Percentiles rank a stretch among this genome's conserved stretches.
phyloP scores from a whole-genome alignment of 108 stramenopile genomes.

The Ochromonas danica region DNA sequence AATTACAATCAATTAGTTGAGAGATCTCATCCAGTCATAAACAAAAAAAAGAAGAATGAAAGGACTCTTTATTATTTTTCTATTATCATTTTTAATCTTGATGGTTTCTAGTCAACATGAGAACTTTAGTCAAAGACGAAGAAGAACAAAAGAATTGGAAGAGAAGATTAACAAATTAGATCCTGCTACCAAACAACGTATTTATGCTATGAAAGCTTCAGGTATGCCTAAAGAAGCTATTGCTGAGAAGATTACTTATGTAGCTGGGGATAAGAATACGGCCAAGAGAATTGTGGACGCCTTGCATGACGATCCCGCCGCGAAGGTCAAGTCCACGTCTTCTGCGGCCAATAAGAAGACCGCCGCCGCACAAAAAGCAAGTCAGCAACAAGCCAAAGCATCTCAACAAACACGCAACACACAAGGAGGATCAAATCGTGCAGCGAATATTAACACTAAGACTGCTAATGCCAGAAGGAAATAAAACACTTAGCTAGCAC shows the following conservation, averaged over 20 bases:
- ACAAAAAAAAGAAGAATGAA: too few species aligned
- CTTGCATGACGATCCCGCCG: background rate
- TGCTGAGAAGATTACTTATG: conserved; percentile 4
- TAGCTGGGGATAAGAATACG: background rate
- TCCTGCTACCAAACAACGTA: background rate
- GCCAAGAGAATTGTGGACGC: background rate
- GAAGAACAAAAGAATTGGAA: background rate
- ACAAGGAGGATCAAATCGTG: too few species aligned
- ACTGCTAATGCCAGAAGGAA: too few species aligned
- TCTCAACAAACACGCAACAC: too few species aligned
- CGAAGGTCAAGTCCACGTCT: background rate
- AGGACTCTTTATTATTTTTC: too few species aligned
- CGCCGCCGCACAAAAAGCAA: too few species aligned
- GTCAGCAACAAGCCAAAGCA: too few species aligned
- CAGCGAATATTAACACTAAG: background rate
- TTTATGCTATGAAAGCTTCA: conserved; percentile 14
- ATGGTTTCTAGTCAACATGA: background rate
- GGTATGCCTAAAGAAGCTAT: conserved; percentile 27
- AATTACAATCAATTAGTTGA: too few species aligned
- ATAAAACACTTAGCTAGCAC: too few species aligned
- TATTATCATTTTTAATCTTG: too few species aligned
- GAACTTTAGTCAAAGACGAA: background rate
- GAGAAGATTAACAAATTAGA: conserved; percentile 11
- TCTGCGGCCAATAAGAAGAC: background rate
- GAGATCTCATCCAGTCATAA: too few species aligned